These are phyloP conservation scores for Pythium periplocum DNA, from an alignment of 352 stramenopile genomes.

Conservation along the genomic window DNA sequence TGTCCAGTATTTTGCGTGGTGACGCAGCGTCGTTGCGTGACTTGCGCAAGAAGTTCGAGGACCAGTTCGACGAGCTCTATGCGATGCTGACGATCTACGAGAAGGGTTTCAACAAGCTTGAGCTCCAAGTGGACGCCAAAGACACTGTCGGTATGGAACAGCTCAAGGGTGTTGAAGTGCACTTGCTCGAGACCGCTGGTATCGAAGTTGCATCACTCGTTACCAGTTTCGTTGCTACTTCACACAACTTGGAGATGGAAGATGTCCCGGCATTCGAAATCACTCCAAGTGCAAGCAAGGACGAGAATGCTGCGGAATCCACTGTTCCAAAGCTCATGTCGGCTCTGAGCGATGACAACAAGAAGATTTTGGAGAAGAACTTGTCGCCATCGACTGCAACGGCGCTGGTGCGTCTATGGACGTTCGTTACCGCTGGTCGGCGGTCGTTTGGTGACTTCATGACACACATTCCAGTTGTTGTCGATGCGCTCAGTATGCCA, in stretches of 20 bases:
- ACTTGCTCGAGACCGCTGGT: slow-evolving; percentile 47
- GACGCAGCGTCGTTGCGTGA: slow-evolving; percentile 69
- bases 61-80: slow-evolving; percentile 62
- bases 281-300: too few relatives aligned
- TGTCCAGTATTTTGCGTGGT: slow-evolving; percentile 65
- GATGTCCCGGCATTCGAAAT: slow-evolving; percentile 30
- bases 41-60: slow-evolving; percentile 68
- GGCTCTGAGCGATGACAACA: slow-evolving; percentile 54
- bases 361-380: slow-evolving; percentile 53
- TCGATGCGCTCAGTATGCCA: slow-evolving; percentile 64
- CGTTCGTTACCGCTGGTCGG: slow-evolving; percentile 49
- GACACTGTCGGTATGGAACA: slow-evolving; percentile 32
- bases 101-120: slow-evolving; percentile 70
- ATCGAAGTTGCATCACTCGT: slow-evolving; percentile 46
- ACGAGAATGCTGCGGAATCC: too few relatives aligned
- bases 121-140: slow-evolving; percentile 48
- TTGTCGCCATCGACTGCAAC: slow-evolving; percentile 42
- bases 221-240: slow-evolving; percentile 62
- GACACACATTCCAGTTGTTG: slow-evolving; percentile 45
- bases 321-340: slow-evolving; percentile 13
- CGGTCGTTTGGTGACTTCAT: slow-evolving; percentile 61
- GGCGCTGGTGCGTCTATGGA: slow-evolving; percentile 62
- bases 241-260: slow-evolving; percentile 55
- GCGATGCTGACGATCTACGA: slow-evolving; percentile 44
- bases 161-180: slow-evolving; percentile 41